Conservation (phyloP, 768 basidiomycete genomes). For the Mycena vitilis region DNA sequence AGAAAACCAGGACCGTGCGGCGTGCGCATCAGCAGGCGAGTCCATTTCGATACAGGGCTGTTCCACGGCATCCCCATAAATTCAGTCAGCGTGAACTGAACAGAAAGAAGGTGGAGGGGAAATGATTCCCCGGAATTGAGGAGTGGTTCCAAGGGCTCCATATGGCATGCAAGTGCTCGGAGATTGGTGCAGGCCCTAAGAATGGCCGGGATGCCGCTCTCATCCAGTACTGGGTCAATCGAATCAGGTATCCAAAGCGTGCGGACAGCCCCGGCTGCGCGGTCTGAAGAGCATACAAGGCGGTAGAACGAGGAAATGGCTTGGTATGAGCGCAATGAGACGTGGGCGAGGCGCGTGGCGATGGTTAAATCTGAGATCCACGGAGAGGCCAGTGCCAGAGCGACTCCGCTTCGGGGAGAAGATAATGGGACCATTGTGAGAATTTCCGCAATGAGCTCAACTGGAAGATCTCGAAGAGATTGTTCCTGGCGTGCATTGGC, state of each 20-base stretch:
- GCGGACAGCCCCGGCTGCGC: not conserved
- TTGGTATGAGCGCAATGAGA: not conserved
- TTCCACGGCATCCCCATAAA: not conserved
- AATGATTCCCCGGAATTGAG: not conserved
- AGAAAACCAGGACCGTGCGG: not conserved
- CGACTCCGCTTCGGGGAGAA: not conserved
- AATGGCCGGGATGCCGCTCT: not conserved
- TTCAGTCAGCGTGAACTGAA: not conserved
- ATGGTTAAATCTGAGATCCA: conserved; percentile 10
- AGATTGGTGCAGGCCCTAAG: not conserved
- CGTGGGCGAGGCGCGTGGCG: not conserved
- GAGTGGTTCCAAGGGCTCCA: not conserved
- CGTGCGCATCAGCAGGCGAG: not conserved
- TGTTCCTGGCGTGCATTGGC: not conserved
- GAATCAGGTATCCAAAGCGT: conserved; percentile 4
- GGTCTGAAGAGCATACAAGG: not conserved
- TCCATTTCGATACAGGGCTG: not conserved
- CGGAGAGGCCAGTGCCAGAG: conserved; percentile 6
- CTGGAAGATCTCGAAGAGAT: conserved; percentile 11
- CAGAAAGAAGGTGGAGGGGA: not conserved
- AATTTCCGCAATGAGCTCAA: not conserved
- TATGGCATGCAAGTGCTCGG: not conserved
- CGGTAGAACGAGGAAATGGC: not conserved
- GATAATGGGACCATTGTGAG: not conserved
- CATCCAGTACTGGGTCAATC: not conserved